A percentile compares a stretch with the other conserved stretches of the same genome.
phyloP scores from a whole-genome alignment of 1,284 basidiomycete species.

The Violaceomyces palustris region DNA sequence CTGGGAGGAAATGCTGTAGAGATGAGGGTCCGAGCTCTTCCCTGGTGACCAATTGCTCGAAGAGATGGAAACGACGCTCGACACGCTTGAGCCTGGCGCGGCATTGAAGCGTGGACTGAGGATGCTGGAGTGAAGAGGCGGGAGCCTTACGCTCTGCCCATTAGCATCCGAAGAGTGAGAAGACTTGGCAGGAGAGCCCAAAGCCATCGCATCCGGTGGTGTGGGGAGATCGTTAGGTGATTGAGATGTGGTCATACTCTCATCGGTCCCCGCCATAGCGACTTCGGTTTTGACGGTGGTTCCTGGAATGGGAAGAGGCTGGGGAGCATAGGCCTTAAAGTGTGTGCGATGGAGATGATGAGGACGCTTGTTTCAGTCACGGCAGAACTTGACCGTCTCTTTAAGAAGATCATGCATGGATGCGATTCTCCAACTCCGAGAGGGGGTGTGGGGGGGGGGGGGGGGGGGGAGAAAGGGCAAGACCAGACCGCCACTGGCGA shows the following conservation, averaged over 20 bases:
- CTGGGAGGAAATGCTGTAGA: constrained; percentile 31
- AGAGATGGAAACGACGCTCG: constrained; percentile 27
- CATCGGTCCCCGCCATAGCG: constrained; percentile 8
- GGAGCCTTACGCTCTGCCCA: constrained; percentile 10
- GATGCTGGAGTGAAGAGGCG: constrained; percentile 23
- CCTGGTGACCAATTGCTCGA: constrained; percentile 35
- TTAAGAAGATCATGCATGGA: background rate
- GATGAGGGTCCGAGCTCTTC: constrained; percentile 27
- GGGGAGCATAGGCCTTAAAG: background rate
- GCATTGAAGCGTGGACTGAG: constrained; percentile 23
- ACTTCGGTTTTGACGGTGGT: constrained; percentile 12
- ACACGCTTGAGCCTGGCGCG: constrained; percentile 28
- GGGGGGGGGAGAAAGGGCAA: background rate
- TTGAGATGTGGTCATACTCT: too few relatives aligned
- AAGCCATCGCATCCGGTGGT: constrained; percentile 37
- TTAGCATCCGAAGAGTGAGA: constrained; percentile 13
- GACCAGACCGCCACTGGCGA: background rate
- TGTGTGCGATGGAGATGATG: background rate
- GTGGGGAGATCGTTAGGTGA: constrained; percentile 44
- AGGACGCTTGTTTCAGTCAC: background rate
- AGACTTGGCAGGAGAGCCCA: constrained; percentile 11
- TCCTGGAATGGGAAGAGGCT: constrained; percentile 33
- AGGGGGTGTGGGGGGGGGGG: background rate
- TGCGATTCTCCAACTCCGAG: background rate
- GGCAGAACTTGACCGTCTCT: background rate